Evolutionary conservation across 1,284 basidiomycete genomes (phyloP).

Genomic region (Fistulina hepatica): DNA sequence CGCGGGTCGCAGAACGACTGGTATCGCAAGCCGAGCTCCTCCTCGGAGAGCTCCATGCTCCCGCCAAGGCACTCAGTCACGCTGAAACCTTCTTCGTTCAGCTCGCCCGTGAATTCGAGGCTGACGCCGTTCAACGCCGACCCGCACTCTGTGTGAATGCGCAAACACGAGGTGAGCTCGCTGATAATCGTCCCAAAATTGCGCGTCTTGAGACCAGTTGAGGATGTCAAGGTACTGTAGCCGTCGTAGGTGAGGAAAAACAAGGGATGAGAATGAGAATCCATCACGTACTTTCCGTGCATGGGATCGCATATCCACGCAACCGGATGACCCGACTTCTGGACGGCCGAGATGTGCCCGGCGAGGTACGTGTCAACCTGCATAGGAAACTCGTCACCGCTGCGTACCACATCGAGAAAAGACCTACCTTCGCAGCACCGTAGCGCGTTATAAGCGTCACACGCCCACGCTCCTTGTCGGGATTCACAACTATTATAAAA

Average conservation of each 20-base stretch:
- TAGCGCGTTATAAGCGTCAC: slow-evolving; percentile 92
- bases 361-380: slow-evolving; percentile 71
- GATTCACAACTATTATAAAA: too few relatives aligned
- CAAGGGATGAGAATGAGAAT: too few relatives aligned
- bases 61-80: slow-evolving; percentile 81
- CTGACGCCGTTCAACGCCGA: slow-evolving; percentile 90
- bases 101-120: slow-evolving; percentile 93
- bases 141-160: slow-evolving; percentile 62
- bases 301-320: slow-evolving; percentile 96
- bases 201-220: slow-evolving; percentile 75
- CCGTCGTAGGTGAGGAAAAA: too few relatives aligned
- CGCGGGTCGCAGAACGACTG: slow-evolving; percentile 79
- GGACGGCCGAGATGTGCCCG: slow-evolving; percentile 77
- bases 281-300: slow-evolving; percentile 75
- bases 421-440: slow-evolving; percentile 80
- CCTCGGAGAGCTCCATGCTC: slow-evolving; percentile 71
- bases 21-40: slow-evolving; percentile 62
- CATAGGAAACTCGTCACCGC: too few relatives aligned
- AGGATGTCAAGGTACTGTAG: slow-evolving; percentile 68
- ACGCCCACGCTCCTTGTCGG: too few relatives aligned
- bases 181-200: slow-evolving; percentile 86
- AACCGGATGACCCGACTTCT: slow-evolving; percentile 73
- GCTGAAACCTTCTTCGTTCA: slow-evolving; percentile 86
- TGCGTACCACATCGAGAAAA: too few relatives aligned
- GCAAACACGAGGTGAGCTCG: slow-evolving; percentile 76